A percentile compares a stretch with the other conserved stretches of the same genome.
These are phyloP conservation scores for Actinomucor elegans DNA, from an alignment of 371 early-diverging fungal species.

Conservation along the genomic window DNA sequence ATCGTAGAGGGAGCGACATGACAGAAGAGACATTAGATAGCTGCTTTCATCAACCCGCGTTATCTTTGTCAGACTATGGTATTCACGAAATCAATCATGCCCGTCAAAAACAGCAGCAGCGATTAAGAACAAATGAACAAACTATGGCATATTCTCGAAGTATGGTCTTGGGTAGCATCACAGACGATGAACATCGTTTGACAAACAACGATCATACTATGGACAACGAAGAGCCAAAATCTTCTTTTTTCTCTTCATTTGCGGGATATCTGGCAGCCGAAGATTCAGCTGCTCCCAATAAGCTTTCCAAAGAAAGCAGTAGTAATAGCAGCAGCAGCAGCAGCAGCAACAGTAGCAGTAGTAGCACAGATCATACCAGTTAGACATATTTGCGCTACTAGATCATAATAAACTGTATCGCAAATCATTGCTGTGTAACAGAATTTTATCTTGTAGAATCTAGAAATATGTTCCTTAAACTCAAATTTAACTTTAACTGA, in stretches of 20 bases:
- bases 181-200: background rate
- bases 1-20: constrained; percentile 17
- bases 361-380: too few relatives aligned
- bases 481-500: too few relatives aligned
- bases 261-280: background rate
- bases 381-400: too few relatives aligned
- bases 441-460: too few relatives aligned
- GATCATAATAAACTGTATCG: too few relatives aligned
- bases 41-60: constrained; percentile 8
- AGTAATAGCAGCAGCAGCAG: background rate
- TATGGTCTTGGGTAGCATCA: background rate
- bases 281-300: too few relatives aligned
- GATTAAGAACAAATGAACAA: background rate
- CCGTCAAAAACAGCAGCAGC: constrained; percentile 8
- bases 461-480: too few relatives aligned
- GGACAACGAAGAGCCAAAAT: background rate
- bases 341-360: background rate
- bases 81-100: constrained; percentile 1
- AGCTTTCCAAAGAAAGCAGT: too few relatives aligned
- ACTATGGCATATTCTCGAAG: background rate
- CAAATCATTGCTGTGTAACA: too few relatives aligned
- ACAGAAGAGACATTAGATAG: constrained; percentile 11
- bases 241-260: constrained; percentile 12
- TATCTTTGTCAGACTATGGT: constrained; percentile 7
- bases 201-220: background rate